A percentile compares a stretch with the other conserved stretches of the same genome.
Evolutionary conservation across 306 rosid genomes (phyloP).

Genomic region (peach (Prunus persica)): DNA sequence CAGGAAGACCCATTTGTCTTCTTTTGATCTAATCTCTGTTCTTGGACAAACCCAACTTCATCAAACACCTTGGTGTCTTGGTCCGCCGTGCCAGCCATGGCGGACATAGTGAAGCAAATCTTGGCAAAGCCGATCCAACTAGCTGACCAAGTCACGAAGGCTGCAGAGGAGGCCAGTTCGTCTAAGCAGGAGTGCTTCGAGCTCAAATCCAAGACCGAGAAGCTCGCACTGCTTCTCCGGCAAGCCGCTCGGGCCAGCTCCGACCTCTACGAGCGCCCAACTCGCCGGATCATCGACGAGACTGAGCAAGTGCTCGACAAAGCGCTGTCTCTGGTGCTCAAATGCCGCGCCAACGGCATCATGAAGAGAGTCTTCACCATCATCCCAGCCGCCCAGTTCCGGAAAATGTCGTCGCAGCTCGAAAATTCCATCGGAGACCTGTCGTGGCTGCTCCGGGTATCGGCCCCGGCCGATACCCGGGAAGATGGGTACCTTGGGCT

Average conservation of each 20-base stretch:
- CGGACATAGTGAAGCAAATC: constrained; percentile 70
- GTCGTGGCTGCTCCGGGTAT: constrained; percentile 89
- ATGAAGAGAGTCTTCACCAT: constrained; percentile 79
- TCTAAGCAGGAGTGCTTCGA: constrained; percentile 69
- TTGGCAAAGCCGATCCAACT: constrained; percentile 75
- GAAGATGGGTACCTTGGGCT: constrained; percentile 61
- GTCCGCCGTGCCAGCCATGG: constrained; percentile 52
- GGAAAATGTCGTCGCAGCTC: constrained; percentile 58
- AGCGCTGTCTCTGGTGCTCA: constrained; percentile 51
- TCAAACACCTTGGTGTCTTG: constrained; percentile 3
- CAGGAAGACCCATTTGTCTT: not conserved
- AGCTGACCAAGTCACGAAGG: constrained; percentile 71
- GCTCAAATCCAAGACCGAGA: constrained; percentile 72
- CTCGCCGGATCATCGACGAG: constrained; percentile 74
- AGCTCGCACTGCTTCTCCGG: constrained; percentile 70
- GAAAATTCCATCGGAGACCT: constrained; percentile 83
- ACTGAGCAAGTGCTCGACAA: constrained; percentile 72
- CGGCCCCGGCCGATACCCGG: constrained; percentile 64
- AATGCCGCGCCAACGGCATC: constrained; percentile 67
- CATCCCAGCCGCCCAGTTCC: constrained; percentile 65
- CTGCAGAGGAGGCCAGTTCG: constrained; percentile 64
- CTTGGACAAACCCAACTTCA: not conserved
- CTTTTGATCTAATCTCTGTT: constrained; percentile 18
- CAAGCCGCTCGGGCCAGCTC: constrained; percentile 89
- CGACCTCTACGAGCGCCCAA: constrained; percentile 85